A percentile compares a stretch with the other conserved stretches of the same genome.
Conservation (phyloP, 1,284 basidiomycete species). For the Exobasidium rhododendri region DNA sequence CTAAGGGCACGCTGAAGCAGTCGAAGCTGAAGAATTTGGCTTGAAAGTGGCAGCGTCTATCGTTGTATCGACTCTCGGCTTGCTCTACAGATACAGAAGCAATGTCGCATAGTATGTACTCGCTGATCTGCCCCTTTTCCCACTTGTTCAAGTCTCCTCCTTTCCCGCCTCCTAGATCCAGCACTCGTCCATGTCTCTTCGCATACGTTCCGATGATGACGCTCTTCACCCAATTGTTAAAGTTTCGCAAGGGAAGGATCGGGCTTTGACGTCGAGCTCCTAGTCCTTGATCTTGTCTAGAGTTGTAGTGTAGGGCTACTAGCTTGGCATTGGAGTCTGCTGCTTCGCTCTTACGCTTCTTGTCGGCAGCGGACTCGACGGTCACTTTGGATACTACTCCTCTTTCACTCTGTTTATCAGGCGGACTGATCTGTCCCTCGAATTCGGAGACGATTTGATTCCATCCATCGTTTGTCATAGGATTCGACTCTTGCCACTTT, state of each 20-base stretch:
- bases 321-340: not conserved
- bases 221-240: constrained; percentile 99
- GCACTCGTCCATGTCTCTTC: constrained; percentile 65
- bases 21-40: constrained; percentile 83
- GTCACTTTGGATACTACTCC: not conserved
- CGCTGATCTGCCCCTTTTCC: constrained; percentile 77
- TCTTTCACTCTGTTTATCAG: not conserved
- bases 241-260: constrained; percentile 91
- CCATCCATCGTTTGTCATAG: constrained; percentile 6
- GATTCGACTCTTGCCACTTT: constrained; percentile 30
- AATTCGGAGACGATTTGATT: constrained; percentile 10
- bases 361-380: not conserved
- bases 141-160: constrained; percentile 96
- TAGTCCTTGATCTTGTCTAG: constrained; percentile 83
- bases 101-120: constrained; percentile 83
- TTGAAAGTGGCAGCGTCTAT: constrained; percentile 63
- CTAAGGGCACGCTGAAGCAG: constrained; percentile 76
- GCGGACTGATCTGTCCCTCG: not conserved
- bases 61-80: constrained; percentile 67
- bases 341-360: constrained; percentile 2
- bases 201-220: constrained; percentile 85
- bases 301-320: constrained; percentile 63
- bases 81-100: constrained; percentile 87
- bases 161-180: constrained; percentile 97
- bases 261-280: constrained; percentile 81